A percentile compares a stretch with the other conserved stretches of the same genome.
These are phyloP conservation scores for Anastatica hierochuntica DNA, from an alignment of 345 rosid genomes.

Conservation along the genomic window DNA sequence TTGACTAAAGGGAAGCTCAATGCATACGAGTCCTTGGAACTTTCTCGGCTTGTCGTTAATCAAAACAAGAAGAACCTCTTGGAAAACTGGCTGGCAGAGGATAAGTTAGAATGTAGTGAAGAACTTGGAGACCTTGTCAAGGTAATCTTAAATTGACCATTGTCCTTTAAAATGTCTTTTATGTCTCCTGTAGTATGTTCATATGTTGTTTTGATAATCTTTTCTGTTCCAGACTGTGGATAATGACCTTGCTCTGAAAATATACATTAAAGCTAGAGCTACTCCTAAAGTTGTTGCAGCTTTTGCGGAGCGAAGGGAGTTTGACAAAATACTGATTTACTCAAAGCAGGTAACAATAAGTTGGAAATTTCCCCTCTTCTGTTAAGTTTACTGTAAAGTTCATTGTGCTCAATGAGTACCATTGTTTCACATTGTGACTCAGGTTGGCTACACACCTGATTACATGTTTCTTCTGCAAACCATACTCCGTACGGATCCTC, in stretches of 20 bases:
- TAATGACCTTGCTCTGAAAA: constrained; percentile 97
- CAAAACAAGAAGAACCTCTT: constrained; percentile 98
- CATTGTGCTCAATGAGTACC: constrained; percentile 4
- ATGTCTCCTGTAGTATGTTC: constrained; percentile 1
- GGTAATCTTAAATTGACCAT: constrained; percentile 38
- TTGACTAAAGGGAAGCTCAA: constrained; percentile 96
- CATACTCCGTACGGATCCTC: constrained; percentile 95
- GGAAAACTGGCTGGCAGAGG: constrained; percentile 99
- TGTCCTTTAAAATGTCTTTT: background rate
- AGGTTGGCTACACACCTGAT: constrained; percentile 99
- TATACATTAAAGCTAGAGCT: constrained; percentile 97
- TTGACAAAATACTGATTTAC: constrained; percentile 90
- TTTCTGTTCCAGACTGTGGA: constrained; percentile 78
- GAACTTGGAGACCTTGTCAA: constrained; percentile 99
- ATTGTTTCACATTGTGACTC: constrained; percentile 20
- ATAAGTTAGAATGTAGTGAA: constrained; percentile 96
- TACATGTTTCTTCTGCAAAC: constrained; percentile 99
- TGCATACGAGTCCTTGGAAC: constrained; percentile 90
- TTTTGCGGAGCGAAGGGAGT: constrained; percentile 98
- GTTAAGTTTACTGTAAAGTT: background rate
- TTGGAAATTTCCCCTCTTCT: background rate
- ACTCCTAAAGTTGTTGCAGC: constrained; percentile 99
- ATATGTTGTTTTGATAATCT: background rate
- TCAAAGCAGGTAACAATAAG: constrained; percentile 72
- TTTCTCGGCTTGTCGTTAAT: constrained; percentile 97